Conservation (phyloP, 805 yeast genomes). For the Candida nemodendra region DNA sequence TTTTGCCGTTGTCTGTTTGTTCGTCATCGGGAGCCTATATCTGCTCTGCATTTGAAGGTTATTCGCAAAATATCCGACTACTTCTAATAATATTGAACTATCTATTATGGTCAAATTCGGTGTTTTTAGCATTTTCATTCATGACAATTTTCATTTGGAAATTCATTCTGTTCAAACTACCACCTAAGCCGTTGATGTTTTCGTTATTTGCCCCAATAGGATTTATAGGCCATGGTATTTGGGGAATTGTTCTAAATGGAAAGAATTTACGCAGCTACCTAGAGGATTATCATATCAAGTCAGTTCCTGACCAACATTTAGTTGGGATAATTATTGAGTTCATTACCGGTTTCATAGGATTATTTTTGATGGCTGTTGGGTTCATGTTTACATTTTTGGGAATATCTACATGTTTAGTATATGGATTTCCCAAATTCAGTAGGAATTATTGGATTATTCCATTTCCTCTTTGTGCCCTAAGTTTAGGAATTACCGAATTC, state of each 20-base stretch:
- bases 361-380: conserved; percentile 23
- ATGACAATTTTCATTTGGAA: conserved; percentile 60
- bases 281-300: conserved; percentile 6
- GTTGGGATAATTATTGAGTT: conserved; percentile 14
- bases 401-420: conserved; percentile 29
- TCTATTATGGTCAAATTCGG: conserved; percentile 70
- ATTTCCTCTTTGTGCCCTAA: conserved; percentile 82
- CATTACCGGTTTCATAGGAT: conserved; percentile 10
- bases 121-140: conserved; percentile 55
- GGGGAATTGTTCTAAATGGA: conserved; percentile 50
- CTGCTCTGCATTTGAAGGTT: conserved; percentile 39
- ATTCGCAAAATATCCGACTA: conserved; percentile 37
- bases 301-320: conserved; percentile 4
- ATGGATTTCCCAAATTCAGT: conserved; percentile 37
- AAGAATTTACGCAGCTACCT: conserved; percentile 17
- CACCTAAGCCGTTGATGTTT: conserved; percentile 52
- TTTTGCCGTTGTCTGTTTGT: conserved; percentile 74
- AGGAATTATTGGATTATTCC: conserved; percentile 76
- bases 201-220: conserved; percentile 75
- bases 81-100: conserved; percentile 54
- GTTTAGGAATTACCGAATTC: conserved; percentile 55
- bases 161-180: conserved; percentile 54
- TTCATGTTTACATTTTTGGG: conserved; percentile 43
- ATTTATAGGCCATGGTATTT: conserved; percentile 81
- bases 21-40: conserved; percentile 64